Base-by-base conservation (phyloP, 2,329 filamentous ascomycete genomes). In the Dendryphion nanum region DNA sequence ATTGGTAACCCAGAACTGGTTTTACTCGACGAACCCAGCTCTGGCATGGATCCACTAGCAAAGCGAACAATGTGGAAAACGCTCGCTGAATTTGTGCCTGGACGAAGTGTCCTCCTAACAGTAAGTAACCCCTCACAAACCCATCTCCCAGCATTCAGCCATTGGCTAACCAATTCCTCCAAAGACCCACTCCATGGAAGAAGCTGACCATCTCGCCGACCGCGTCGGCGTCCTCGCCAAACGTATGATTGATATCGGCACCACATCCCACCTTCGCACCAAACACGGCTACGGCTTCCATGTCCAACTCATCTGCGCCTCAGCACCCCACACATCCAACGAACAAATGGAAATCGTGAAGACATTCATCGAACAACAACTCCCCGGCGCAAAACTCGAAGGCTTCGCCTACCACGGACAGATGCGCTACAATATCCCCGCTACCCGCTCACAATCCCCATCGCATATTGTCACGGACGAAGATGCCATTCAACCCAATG, bases 21-120 rank as follows among this genome's bases (percentile, higher is more conserved):
- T 1, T 73, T 95, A 0, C 81, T 95, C 1, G 89, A 95, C 53
- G 89, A 95, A 61, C 89, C 89, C 0, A 86, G 81, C 1, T 88
- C 83, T 0, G 89, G 89, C 0, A 84, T 95, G 68, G 89, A 95
- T 55, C 88, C 89, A 0, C 86, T 86, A 0, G 83, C 87, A 0
- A 95, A 95, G 63, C 78, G 89, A 23, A 77, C 90, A 50, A 93
- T 95, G 86, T 95, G 89, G 89, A 80, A 80, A 42, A 94, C 88
- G 0, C 72, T 95, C 1, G 77, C 77, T 4, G 75, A 79, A 0
- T 81, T 89, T 2, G 81, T 83, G 0, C 76, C 39, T 8, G 87
- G 87, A 0, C 77, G 89, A 8, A 85, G 83, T 1, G 79, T 95
- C 13, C 73, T 95, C 1, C 73, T 95, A 12, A 95, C 89, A 4